Conservation (phyloP, 331 rosid species). For the Erythrophleum ivorense region DNA sequence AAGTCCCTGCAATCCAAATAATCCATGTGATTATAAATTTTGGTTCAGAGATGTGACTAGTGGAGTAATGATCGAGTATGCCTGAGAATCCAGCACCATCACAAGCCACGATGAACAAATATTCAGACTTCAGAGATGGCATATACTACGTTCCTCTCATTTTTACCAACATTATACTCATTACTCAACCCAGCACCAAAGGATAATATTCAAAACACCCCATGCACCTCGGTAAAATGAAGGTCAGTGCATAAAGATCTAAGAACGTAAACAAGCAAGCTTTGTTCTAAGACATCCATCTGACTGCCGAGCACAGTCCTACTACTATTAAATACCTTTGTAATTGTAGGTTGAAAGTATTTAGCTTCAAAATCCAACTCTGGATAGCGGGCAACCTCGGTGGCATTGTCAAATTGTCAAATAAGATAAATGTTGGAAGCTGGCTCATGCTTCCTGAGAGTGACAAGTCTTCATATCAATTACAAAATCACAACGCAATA, state of each 20-base stretch:
- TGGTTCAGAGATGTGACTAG: not conserved
- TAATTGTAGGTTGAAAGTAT: slow-evolving; percentile 58
- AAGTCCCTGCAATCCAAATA: slow-evolving; percentile 67
- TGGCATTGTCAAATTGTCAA: slow-evolving; percentile 60
- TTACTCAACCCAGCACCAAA: not conserved
- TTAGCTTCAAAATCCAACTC: slow-evolving; percentile 62
- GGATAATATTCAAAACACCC: slow-evolving; percentile 4
- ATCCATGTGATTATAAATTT: slow-evolving; percentile 24
- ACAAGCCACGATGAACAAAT: not conserved
- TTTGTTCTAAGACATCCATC: slow-evolving; percentile 3
- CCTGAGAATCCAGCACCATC: slow-evolving; percentile 12
- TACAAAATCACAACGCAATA: slow-evolving; percentile 26
- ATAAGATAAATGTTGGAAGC: slow-evolving; percentile 85
- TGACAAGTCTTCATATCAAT: slow-evolving; percentile 33
- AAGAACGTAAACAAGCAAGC: not conserved
- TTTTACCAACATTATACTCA: not conserved
- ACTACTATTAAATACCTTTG: slow-evolving; percentile 59
- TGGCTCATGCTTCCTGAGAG: slow-evolving; percentile 82
- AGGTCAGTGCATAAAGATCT: not conserved
- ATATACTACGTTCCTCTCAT: not conserved
- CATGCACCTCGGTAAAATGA: not conserved
- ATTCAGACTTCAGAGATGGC: not conserved
- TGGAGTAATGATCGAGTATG: not conserved
- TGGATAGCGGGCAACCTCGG: slow-evolving; percentile 81
- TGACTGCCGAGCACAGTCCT: not conserved